phyloP scores from a whole-genome alignment of 768 basidiomycete species.

The Mycena alexandri region DNA sequence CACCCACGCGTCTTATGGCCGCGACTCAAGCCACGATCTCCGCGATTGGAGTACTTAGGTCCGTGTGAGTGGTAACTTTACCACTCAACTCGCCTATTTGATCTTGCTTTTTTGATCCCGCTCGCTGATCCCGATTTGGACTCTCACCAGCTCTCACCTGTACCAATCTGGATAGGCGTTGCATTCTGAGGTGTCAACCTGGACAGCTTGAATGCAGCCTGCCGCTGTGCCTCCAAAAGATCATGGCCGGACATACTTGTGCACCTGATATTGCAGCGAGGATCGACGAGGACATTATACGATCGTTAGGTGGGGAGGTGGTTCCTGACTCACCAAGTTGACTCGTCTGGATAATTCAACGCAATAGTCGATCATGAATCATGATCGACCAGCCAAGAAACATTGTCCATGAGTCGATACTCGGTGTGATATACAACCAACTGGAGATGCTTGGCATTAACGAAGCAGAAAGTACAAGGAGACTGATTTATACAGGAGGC shows the following conservation, averaged over 20 bases:
- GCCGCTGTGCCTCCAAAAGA: too few relatives aligned
- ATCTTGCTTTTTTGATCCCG: not conserved
- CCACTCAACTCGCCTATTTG: too few relatives aligned
- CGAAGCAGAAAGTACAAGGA: not conserved
- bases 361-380: not conserved
- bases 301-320: not conserved
- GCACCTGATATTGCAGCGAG: not conserved
- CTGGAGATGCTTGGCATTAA: not conserved
- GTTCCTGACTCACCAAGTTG: not conserved
- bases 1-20: constrained; percentile 28
- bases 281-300: not conserved
- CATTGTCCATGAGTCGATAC: not conserved
- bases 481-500: constrained; percentile 2
- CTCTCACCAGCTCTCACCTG: not conserved
- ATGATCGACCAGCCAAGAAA: not conserved
- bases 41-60: constrained; percentile 6
- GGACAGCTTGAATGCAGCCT: too few relatives aligned
- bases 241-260: too few relatives aligned
- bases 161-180: too few relatives aligned
- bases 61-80: constrained; percentile 19
- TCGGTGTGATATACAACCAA: too few relatives aligned
- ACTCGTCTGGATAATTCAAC: not conserved
- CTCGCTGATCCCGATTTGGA: not conserved
- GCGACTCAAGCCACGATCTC: constrained; percentile 27
- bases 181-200: too few relatives aligned